Base-by-base conservation (phyloP, 768 basidiomycete genomes). In the Lactarius indigo region DNA sequence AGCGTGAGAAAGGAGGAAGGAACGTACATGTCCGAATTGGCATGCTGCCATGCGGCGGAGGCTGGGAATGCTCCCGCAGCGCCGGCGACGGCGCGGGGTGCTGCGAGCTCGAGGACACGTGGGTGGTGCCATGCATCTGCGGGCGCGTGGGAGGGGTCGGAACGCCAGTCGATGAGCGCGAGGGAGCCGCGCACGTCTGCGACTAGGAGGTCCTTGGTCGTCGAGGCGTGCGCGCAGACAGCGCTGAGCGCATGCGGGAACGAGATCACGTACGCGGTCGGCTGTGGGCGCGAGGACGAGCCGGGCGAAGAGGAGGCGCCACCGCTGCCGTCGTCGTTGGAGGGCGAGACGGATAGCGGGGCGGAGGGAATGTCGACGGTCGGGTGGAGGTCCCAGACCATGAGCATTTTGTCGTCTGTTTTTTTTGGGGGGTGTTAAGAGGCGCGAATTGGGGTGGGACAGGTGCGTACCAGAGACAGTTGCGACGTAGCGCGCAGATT, bases 331-430 rank as follows among this genome's bases (percentile, higher is more conserved):
- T 71, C 71, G 28, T 74, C 68, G 52, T 72, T 67, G 20, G 74
- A 71, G 37, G 72, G 73, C 2, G 76, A 77, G 50, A 69, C 66
- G n/a, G 75, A 76, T 54, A 80, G 75, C 71, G 65, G 73, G 26
- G 77, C 75, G 15, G 85, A 81, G 41, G 79, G 74, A 52, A 83
- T 78, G 62, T 83, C 76, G 56, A 81, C 63, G 41, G 79, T 73
- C 0, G 91, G 91, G 71, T 83, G 79, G n/a, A 94, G 81, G 76
- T 93, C 91, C 92, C 92, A 93, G 8, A 93, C 85, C 85, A 92
- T 89, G 44, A 92, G 82, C 83, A 89, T 88, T 74, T 86, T 90
- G 77, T 93, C 92, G 70, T 92, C 91, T 91, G 68, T 39, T 39
- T 57, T 33, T 13, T 3, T 50, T 33, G 7, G 50, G 62, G 28